These are phyloP conservation scores for Fusarium succisae DNA, from an alignment of 2,329 filamentous ascomycete species.

Conservation along the genomic window DNA sequence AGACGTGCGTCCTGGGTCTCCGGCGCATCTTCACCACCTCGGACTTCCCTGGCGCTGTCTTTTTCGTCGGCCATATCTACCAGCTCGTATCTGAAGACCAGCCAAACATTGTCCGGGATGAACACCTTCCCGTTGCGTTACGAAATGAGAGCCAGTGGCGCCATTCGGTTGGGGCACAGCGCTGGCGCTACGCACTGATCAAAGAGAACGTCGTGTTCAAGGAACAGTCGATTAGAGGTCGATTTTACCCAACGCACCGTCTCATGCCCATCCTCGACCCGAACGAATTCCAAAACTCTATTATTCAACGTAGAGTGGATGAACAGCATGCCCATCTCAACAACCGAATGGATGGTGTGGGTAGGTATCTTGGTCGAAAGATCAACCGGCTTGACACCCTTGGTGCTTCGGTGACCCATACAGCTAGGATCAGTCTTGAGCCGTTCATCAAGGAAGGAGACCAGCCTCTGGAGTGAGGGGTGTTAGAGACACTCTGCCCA, in stretches of 20 bases:
- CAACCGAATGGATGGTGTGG: conserved; percentile 57
- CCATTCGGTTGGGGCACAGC: conserved; percentile 45
- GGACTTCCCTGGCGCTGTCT: conserved; percentile 48
- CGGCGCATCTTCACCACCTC: conserved; percentile 52
- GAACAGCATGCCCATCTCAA: conserved; percentile 62
- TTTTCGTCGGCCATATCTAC: conserved; percentile 55
- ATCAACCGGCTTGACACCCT: conserved; percentile 54
- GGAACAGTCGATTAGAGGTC: conserved; percentile 60
- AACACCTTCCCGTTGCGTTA: conserved; percentile 54
- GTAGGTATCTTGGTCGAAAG: conserved; percentile 54
- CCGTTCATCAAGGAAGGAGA: conserved; percentile 49
- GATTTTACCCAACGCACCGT: conserved; percentile 67
- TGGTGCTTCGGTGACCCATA: conserved; percentile 53
- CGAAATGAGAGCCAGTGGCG: conserved; percentile 54
- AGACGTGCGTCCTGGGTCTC: conserved; percentile 50
- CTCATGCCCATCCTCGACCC: conserved; percentile 61
- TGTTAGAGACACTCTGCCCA: not conserved
- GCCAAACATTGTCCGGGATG: conserved; percentile 46
- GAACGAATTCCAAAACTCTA: conserved; percentile 49
- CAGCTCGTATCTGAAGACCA: conserved; percentile 45
- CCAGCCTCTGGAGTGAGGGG: conserved; percentile 17
- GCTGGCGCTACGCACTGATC: conserved; percentile 53
- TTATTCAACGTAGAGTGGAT: conserved; percentile 52
- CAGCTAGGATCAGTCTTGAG: conserved; percentile 49
- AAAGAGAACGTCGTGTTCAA: conserved; percentile 58